phyloP scores from a whole-genome alignment of 257 asterid genomes.

The Solanum sparsipilum region DNA sequence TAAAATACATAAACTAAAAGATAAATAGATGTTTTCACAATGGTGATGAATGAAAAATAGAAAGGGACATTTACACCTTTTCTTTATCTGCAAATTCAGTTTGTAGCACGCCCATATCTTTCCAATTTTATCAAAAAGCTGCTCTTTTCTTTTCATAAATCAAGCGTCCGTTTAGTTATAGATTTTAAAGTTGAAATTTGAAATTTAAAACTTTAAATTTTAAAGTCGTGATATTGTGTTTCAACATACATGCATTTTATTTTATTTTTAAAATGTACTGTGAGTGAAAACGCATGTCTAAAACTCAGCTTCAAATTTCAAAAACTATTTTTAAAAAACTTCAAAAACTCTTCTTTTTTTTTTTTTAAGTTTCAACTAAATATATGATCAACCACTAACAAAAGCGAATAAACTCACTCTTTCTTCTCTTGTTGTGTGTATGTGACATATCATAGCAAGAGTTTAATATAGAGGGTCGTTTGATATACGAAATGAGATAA shows the following conservation, averaged over 20 bases:
- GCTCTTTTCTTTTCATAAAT: neutral
- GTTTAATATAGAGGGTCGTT: too few relatives aligned
- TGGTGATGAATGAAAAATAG: neutral
- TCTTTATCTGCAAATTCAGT: neutral
- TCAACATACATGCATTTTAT: neutral
- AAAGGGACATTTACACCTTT: neutral
- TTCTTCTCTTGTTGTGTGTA: too few relatives aligned
- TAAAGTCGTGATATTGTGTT: neutral
- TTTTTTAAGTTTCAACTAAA: neutral
- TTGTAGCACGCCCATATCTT: neutral
- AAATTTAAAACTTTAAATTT: neutral
- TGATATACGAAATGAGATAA: too few relatives aligned
- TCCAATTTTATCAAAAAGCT: neutral
- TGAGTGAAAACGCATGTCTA: neutral
- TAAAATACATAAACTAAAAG: neutral
- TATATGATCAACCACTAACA: neutral
- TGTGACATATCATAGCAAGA: too few relatives aligned
- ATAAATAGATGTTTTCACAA: neutral
- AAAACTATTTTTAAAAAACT: neutral
- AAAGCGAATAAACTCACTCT: neutral
- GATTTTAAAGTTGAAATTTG: neutral
- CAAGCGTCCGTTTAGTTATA: neutral
- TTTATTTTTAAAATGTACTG: too few relatives aligned
- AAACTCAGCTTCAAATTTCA: neutral
- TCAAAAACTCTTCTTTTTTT: neutral